Evolutionary conservation across 768 basidiomycete species (phyloP).

Genomic region (Pleurotus ostreatus): DNA sequence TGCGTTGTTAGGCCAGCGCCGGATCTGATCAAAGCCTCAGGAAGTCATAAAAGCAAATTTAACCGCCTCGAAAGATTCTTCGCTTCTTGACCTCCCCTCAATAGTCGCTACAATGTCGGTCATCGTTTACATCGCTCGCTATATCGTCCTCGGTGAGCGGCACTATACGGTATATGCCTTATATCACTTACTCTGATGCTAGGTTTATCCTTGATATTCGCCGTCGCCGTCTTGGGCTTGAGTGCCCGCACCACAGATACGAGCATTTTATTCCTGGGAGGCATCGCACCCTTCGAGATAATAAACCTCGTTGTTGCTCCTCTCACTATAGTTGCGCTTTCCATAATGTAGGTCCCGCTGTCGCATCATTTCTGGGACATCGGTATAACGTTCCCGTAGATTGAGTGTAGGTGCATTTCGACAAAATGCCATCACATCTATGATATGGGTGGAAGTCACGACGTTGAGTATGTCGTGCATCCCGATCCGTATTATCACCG

Average conservation of each 20-base stretch:
- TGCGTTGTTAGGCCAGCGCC: no score
- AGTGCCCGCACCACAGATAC: not conserved
- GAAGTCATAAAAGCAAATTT: no score
- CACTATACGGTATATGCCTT: not conserved
- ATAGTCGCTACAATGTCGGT: no score
- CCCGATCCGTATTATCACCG: not conserved
- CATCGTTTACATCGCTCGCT: slow-evolving; percentile 1
- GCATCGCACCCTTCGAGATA: not conserved
- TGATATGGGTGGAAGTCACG: slow-evolving; percentile 1
- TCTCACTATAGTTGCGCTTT: not conserved
- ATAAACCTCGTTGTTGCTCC: not conserved
- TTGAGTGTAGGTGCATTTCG: not conserved
- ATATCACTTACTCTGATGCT: not conserved
- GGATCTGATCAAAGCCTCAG: no score
- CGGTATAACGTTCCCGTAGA: not conserved
- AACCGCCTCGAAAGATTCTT: not conserved
- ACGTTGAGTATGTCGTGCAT: not conserved
- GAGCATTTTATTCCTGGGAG: not conserved
- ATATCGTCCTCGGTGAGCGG: not conserved
- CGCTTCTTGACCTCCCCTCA: not conserved
- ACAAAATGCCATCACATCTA: not conserved
- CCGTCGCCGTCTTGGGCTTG: not conserved
- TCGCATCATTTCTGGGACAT: not conserved
- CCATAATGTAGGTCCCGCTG: not conserved
- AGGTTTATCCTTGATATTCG: slow-evolving; percentile 1